These are phyloP conservation scores for Grifola frondosa DNA, from an alignment of 1,284 basidiomycete genomes.

Conservation along the genomic window DNA sequence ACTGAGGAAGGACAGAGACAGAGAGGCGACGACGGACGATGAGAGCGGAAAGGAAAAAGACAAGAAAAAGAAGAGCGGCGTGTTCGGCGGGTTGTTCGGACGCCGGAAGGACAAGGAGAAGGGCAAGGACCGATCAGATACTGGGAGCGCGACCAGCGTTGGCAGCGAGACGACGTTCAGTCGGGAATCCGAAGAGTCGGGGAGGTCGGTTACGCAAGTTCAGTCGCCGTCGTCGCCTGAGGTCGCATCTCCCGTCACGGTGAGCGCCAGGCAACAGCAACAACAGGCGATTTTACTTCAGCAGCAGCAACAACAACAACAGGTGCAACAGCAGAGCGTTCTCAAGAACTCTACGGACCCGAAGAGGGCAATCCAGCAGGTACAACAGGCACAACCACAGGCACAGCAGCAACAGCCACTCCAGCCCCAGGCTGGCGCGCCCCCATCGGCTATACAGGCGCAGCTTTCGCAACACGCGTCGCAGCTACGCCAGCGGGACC, in stretches of 20 bases:
- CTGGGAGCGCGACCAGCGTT: constrained; percentile 28
- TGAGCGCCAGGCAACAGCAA: constrained; percentile 55
- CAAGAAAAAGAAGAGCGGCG: constrained; percentile 67
- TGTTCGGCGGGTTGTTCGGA: constrained; percentile 75
- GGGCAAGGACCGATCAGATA: constrained; percentile 53
- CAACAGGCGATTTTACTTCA: constrained; percentile 33
- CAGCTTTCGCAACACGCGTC: constrained; percentile 48
- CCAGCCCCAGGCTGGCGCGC: constrained; percentile 8
- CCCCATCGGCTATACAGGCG: constrained; percentile 15
- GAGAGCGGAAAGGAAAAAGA: constrained; percentile 48
- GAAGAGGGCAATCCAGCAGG: constrained; percentile 30
- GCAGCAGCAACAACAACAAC: constrained; percentile 26
- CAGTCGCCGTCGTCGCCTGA: constrained; percentile 16
- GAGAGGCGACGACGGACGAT: constrained; percentile 38
- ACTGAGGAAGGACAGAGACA: constrained; percentile 63
- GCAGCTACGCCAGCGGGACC: constrained; percentile 81
- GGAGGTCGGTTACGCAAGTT: constrained; percentile 44
- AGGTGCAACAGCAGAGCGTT: too few relatives aligned
- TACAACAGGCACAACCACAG: constrained; percentile 30
- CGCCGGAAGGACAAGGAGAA: constrained; percentile 80
- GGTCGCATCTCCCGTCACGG: constrained; percentile 41
- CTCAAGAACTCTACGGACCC: constrained; percentile 35
- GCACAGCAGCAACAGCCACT: constrained; percentile 22
- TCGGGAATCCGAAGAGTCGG: constrained; percentile 56
- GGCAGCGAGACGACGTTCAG: constrained; percentile 28